Evolutionary conservation across 768 basidiomycete genomes (phyloP).

Genomic region (Tricholoma sp.): DNA sequence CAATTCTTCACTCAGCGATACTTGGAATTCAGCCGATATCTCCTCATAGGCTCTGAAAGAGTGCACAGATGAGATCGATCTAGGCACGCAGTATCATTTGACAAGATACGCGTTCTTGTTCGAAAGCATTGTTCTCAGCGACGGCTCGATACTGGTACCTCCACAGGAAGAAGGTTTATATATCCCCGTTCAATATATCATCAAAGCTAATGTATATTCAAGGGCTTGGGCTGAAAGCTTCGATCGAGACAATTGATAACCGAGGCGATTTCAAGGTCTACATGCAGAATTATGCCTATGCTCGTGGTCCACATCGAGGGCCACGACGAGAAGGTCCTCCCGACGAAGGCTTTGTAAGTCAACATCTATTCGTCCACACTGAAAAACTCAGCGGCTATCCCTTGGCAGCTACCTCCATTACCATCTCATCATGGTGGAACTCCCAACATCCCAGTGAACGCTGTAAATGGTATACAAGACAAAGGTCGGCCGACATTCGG

Average conservation of each 20-base stretch:
- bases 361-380: constrained; percentile 3
- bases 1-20: neutral
- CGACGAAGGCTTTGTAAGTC: constrained; percentile 92
- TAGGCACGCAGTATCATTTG: constrained; percentile 97
- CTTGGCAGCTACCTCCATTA: constrained; percentile 55
- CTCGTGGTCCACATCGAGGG: constrained; percentile 68
- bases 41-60: constrained; percentile 77
- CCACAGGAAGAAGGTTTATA: constrained; percentile 65
- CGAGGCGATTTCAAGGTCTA: constrained; percentile 91
- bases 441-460: constrained; percentile 17
- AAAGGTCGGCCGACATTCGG: constrained; percentile 86
- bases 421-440: constrained; percentile 33
- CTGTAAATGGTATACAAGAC: constrained; percentile 39
- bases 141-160: constrained; percentile 79
- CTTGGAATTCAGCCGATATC: neutral
- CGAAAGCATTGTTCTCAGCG: constrained; percentile 85
- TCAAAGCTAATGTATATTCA: constrained; percentile 1
- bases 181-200: constrained; percentile 11
- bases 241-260: constrained; percentile 91
- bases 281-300: constrained; percentile 97
- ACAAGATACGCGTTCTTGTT: constrained; percentile 92
- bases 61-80: constrained; percentile 91
- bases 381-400: constrained; percentile 2
- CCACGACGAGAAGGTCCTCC: constrained; percentile 84
- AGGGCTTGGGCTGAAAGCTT: constrained; percentile 76